phyloP scores from a whole-genome alignment of 1,284 basidiomycete genomes.

The Ceratobasidium sp. region DNA sequence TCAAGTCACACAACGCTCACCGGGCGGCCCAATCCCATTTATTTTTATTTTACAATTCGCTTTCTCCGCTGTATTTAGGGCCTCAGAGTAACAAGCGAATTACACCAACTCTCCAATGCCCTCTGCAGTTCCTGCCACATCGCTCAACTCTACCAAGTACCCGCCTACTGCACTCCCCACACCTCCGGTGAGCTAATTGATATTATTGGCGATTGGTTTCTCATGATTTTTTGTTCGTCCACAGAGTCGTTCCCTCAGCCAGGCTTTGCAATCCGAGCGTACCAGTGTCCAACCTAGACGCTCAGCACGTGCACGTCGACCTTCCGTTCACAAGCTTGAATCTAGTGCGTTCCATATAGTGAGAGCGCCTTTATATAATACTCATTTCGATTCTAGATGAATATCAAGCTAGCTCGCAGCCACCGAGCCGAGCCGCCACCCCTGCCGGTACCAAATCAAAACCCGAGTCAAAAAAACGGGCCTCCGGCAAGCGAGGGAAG shows the following conservation, averaged over 20 bases:
- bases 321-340: not conserved
- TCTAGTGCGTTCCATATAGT: not conserved
- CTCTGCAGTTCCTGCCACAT: too few species aligned
- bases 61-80: too few species aligned
- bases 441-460: not conserved
- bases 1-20: too few species aligned
- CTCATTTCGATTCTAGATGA: constrained; percentile 4
- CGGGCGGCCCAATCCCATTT: too few species aligned
- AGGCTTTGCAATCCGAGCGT: not conserved
- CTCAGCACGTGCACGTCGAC: not conserved
- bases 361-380: not conserved
- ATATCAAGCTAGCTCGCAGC: constrained; percentile 17
- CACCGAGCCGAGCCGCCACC: not conserved
- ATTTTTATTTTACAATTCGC: too few species aligned
- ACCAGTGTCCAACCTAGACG: not conserved
- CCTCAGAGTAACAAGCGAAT: too few species aligned
- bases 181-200: too few species aligned
- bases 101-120: too few species aligned
- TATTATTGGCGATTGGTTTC: too few species aligned
- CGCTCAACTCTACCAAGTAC: too few species aligned
- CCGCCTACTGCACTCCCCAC: too few species aligned
- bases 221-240: too few species aligned
- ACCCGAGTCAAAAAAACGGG: not conserved
- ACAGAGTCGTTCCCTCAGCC: not conserved
- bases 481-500: not conserved